Evolutionary conservation across 2,329 filamentous ascomycete species (phyloP).

Genomic region (Scedosporium minutisporum): DNA sequence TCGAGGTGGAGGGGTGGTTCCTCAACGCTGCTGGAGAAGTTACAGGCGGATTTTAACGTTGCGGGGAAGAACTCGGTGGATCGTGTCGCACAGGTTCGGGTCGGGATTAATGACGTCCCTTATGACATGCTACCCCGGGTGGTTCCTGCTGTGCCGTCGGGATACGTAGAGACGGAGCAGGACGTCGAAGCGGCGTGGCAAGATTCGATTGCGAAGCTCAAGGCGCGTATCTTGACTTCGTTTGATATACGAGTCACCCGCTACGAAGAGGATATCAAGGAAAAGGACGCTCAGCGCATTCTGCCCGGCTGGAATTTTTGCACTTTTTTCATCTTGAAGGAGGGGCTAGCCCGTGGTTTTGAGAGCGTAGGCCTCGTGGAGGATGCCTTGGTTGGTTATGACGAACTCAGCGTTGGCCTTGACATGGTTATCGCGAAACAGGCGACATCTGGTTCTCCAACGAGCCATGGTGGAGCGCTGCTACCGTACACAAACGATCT

Average conservation of each 20-base stretch:
- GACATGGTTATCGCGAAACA: conserved; percentile 76
- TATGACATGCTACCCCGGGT: conserved; percentile 55
- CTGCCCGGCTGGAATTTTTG: conserved; percentile 98
- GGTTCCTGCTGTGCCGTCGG: conserved; percentile 51
- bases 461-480: conserved; percentile 63
- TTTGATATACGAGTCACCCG: conserved; percentile 87
- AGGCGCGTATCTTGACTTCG: conserved; percentile 74
- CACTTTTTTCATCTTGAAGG: conserved; percentile 96
- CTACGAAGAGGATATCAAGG: conserved; percentile 94
- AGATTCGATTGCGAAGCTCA: conserved; percentile 78
- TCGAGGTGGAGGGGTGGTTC: conserved; percentile 73
- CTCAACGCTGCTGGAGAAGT: conserved; percentile 78
- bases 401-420: conserved; percentile 81
- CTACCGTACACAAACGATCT: conserved; percentile 66
- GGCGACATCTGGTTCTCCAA: conserved; percentile 43
- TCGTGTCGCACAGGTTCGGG: conserved; percentile 74
- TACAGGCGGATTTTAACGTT: conserved; percentile 82
- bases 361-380: conserved; percentile 94
- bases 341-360: conserved; percentile 85
- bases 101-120: conserved; percentile 60
- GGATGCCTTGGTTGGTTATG: conserved; percentile 88
- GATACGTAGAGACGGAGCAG: conserved; percentile 60
- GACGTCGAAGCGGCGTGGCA: conserved; percentile 77
- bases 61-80: conserved; percentile 62
- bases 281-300: conserved; percentile 77